A percentile compares a stretch with the other conserved stretches of the same genome.
phyloP scores from a whole-genome alignment of 257 asterid species.

The Anisodus tanguticus region DNA sequence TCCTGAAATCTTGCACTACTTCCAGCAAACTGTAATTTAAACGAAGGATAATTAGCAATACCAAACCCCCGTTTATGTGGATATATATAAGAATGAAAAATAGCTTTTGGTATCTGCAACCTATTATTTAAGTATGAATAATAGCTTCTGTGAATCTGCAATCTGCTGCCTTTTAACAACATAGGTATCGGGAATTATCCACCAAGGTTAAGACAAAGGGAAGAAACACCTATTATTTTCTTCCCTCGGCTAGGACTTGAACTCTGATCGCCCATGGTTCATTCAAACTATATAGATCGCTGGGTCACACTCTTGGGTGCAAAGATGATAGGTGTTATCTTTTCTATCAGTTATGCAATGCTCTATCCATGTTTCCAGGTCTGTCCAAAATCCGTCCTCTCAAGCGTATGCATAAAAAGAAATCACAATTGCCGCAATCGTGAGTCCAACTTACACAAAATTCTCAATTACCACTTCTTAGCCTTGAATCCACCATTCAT shows the following conservation, averaged over 20 bases:
- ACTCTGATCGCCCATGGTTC: neutral
- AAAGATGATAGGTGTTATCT: too few relatives aligned
- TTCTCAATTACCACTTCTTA: neutral
- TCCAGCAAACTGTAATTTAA: slow-evolving; percentile 49
- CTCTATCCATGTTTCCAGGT: neutral
- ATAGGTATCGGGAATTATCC: too few relatives aligned
- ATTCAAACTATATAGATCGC: too few relatives aligned
- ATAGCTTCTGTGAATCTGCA: too few relatives aligned
- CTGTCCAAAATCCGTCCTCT: neutral
- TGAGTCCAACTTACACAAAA: neutral
- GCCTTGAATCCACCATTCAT: neutral
- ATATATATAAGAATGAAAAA: neutral
- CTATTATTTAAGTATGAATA: too few relatives aligned
- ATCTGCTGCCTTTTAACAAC: too few relatives aligned
- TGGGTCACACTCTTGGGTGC: too few relatives aligned
- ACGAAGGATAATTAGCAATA: slow-evolving; percentile 23
- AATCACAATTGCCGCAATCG: neutral
- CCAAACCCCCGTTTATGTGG: neutral
- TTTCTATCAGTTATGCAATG: neutral
- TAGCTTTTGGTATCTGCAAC: too few relatives aligned
- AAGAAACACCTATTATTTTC: too few relatives aligned
- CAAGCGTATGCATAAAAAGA: neutral
- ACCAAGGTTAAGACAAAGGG: too few relatives aligned
- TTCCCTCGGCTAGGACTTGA: too few relatives aligned
- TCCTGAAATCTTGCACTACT: slow-evolving; percentile 49